Evolutionary conservation across 2,329 filamentous ascomycete genomes (phyloP), one percentile per base, ranked within the genome.

Genomic region (Ophiocordyceps robertsii): DNA sequence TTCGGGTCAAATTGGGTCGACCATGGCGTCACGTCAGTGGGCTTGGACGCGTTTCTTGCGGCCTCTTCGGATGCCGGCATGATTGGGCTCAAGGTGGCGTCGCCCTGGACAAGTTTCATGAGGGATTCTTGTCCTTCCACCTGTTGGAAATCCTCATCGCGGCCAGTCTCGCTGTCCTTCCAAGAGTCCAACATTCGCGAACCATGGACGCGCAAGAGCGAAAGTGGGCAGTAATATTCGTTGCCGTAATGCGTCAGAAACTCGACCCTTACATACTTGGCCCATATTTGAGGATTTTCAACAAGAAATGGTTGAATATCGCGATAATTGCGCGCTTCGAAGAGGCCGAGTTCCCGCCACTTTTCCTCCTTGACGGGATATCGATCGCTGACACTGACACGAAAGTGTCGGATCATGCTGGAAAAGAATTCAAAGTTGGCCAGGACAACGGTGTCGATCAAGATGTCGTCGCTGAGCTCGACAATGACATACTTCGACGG

Each of bases 351-450:
- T 37, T 87, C 80, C 50, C 82, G 87, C 92, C 92, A 98, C 52
- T 92, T 86, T 40, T 95, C 89, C 43, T 77, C 63, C 61, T 95
- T 96, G 42, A 92, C 84, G 1, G 92, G 92, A 61, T 95, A 96
- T 44, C 87, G 80, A 64, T 96, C 92, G 44, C 89, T 93, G 39
- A 95, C 90, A 57, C 86, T 93, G 51, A 96, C 79, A 41, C 84
- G 76, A 60, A 98, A 95, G 39, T 81, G 84, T 42, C 88, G 82
- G 53, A 96, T 84, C 74, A 94, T 95, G 57, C 88, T 95, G 43
- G 88, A 95, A 68, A 98, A 98, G 68, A 98, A 98, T 61, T 98
- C 92, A 54, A 93, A 98, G 59, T 98, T 98, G 47, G 90, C 92
- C 42, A 98, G 72, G n/a, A 96, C 92, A 35, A 98, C 72, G 0